Evolutionary conservation across 1,284 basidiomycete species (phyloP).

Genomic region (Rhodotorula sp.): DNA sequence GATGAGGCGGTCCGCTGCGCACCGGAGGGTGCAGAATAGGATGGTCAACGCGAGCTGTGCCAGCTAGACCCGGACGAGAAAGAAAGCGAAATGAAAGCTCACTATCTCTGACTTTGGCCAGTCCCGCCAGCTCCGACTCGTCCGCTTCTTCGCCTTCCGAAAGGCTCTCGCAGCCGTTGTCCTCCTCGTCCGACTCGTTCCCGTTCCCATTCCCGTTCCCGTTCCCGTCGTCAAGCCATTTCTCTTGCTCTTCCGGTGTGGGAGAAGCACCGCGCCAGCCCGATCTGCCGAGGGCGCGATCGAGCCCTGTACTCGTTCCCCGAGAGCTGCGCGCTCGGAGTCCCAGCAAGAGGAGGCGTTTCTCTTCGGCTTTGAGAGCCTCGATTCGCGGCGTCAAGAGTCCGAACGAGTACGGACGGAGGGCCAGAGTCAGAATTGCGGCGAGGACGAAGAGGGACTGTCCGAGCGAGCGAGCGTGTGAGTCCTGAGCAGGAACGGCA

Average conservation of each 20-base stretch:
- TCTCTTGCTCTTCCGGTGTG: neutral
- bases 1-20: conserved; percentile 16
- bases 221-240: neutral
- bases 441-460: conserved; percentile 14
- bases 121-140: neutral
- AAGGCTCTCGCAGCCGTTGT: neutral
- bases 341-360: conserved; percentile 2
- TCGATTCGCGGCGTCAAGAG: conserved; percentile 11
- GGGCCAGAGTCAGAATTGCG: conserved; percentile 3
- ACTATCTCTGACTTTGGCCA: conserved; percentile 1
- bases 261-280: conserved; percentile 12
- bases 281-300: neutral
- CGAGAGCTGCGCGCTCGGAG: neutral
- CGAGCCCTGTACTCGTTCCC: neutral
- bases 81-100: neutral
- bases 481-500: too few relatives aligned
- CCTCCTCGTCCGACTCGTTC: conserved; percentile 8
- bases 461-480: neutral
- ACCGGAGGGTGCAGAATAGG: too few relatives aligned
- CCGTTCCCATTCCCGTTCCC: neutral
- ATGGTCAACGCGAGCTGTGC: too few relatives aligned
- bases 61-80: rapidly evolving
- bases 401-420: conserved; percentile 15
- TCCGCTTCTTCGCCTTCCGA: neutral
- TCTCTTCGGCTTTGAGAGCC: conserved; percentile 11